Evolutionary conservation across 768 basidiomycete species (phyloP), one percentile per base, ranked within the genome.

Genomic region (Lentinula edodes): DNA sequence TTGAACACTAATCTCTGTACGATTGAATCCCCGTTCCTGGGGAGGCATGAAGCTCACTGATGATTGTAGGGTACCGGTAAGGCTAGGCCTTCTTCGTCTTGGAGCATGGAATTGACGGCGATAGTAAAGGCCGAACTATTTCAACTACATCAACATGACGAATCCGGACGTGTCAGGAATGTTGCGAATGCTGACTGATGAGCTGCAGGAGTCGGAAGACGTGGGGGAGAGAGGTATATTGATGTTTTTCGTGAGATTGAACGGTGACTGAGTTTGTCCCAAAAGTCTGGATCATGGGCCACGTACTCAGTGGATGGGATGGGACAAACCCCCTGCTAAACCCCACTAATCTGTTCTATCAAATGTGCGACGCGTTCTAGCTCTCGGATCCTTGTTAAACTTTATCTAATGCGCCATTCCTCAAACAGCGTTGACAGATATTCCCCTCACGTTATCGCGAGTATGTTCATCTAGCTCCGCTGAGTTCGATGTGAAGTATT

Each of bases 201-300:
- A 91, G 69, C 74, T 91, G 13, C 90, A 92, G 70, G 85, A 78
- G 57, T 89, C 90, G 7, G 90, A 92, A 71, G 90, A 92, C 67
- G 78, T 79, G 20, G 86, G 89, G 7, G 89, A 91, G 58, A 76
- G 87, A 66, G 89, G 88, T 85, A 63, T n/a, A 76, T 67, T 28
- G 45, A 9, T 9, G n/a, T 52, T 16, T 66, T 41, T 38, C 6
- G 50, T 57, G 23, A 58, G 16, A 23, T 42, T 60, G 1, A 15
- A n/a, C 51, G n/a, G 50, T 34, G 2, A 1, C 0, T 56, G 39
- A 42, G 9, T 36, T 51, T 43, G 66, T 41, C 32, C 36, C 62
- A 61, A 18, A 46, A 81, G 78, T 76, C 6, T 83, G 80, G 81
- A 79, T 82, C 52, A 76, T 78, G 6, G 85, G 85, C 2, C 85